Evolutionary conservation across 768 basidiomycete genomes (phyloP), one percentile per base, ranked within the genome.

Genomic region (Sporobolomyces pararoseus): DNA sequence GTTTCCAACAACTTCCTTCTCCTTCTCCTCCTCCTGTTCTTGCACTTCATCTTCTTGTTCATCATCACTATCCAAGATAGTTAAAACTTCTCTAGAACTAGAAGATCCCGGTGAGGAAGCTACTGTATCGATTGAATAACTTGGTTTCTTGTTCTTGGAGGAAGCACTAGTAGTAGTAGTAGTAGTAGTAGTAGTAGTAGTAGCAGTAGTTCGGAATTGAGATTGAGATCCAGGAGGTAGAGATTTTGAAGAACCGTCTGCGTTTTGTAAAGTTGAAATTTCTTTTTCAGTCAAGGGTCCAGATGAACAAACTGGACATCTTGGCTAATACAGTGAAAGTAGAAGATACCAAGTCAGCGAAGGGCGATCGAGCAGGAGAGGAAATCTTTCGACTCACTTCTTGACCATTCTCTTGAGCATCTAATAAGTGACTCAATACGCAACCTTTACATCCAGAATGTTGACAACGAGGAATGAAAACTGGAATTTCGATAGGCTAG

Each of bases 361-460:
- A n/a, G 27, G 7, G 23, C 25, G 19, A 44, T 7, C 10, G 12
- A 34, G 29, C 2, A 3, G 23, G 27, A n/a, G 23, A 53, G 23
- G 16, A 25, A 10, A 23, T 23, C n/a, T n/a, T 17, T 42, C 17
- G 39, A 58, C 66, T 25, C 31, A 87, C 84, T 54, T 86, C 83
- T 76, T 91, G 87, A 5, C 83, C 85, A 68, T 85, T 86, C 75
- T 88, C 87, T 61, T 87, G 84, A 72, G 87, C 86, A 14, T 83
- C 83, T 25, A 85, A 84, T 32, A 96, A 82, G 75, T 86, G 88
- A 14, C 86, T 84, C 23, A 90, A 79, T 29, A 94, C 89, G 76
- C 94, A 98, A 72, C 92, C 90, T 78, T 90, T 95, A 79, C 94
- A 98, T 68, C 91, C 89, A 76, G 84, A 83, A 76, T 93, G 91